Percentiles rank a stretch among this genome's conserved stretches.
phyloP scores from a whole-genome alignment of 345 rosid genomes.

The Brassica incana region DNA sequence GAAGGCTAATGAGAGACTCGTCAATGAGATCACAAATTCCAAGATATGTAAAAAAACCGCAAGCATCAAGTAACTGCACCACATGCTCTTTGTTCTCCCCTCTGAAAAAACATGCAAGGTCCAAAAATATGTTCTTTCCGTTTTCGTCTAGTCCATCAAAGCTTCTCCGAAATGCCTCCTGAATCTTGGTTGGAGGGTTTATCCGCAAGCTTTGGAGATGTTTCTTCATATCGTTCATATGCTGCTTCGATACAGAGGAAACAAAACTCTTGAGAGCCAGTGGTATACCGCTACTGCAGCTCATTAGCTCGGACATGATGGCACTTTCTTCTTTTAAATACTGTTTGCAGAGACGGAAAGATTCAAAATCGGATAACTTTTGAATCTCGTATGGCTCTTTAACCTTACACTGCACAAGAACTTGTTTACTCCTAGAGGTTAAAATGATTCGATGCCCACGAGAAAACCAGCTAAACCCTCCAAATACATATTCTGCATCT shows the following conservation, averaged over 20 bases:
- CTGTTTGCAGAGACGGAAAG: constrained; percentile 17
- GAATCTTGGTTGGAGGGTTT: constrained; percentile 30
- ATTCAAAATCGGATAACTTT: not conserved
- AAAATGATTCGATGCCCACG: constrained; percentile 27
- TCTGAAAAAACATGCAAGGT: constrained; percentile 38
- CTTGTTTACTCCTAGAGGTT: constrained; percentile 33
- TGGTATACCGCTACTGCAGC: constrained; percentile 28
- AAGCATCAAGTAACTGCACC: constrained; percentile 36
- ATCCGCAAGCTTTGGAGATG: constrained; percentile 9
- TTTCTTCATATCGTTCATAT: not conserved
- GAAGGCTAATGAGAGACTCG: constrained; percentile 35
- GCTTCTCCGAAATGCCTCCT: constrained; percentile 31
- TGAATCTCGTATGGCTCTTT: constrained; percentile 1
- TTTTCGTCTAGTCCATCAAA: constrained; percentile 38
- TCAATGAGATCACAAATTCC: constrained; percentile 39
- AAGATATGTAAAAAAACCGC: constrained; percentile 21
- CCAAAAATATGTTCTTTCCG: constrained; percentile 39
- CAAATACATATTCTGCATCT: constrained; percentile 30
- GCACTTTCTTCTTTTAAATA: not conserved
- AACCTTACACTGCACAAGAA: constrained; percentile 33
- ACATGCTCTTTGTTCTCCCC: constrained; percentile 32
- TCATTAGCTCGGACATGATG: not conserved
- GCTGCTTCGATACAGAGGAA: constrained; percentile 17
- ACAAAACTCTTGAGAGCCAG: constrained; percentile 11
- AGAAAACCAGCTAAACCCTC: constrained; percentile 41